phyloP scores from a whole-genome alignment of 2,329 filamentous ascomycete species.

The Stemphylium vesicarium region DNA sequence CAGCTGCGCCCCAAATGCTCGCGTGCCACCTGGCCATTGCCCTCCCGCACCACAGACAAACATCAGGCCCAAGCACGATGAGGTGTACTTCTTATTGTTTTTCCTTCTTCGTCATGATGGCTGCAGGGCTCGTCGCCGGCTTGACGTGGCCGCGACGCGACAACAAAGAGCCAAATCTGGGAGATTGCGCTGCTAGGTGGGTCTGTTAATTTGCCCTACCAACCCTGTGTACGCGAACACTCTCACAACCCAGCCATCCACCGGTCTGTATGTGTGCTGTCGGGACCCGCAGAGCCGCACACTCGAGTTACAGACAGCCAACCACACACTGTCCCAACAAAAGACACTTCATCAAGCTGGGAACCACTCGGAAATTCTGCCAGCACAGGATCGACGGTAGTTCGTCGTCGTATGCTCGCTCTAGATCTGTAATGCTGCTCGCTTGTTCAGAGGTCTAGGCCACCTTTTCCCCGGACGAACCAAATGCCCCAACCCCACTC shows the following conservation, averaged over 20 bases:
- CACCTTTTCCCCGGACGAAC: constrained; percentile 23
- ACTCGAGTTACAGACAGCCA: constrained; percentile 7
- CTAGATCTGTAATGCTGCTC: constrained; percentile 6
- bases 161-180: constrained; percentile 3
- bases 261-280: constrained; percentile 2
- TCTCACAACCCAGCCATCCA: neutral
- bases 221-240: constrained; percentile 2
- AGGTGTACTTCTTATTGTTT: constrained; percentile 5
- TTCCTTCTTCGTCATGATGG: constrained; percentile 6
- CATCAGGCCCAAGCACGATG: constrained; percentile 11
- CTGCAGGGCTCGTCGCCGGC: neutral
- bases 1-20: constrained; percentile 14
- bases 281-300: constrained; percentile 19
- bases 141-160: constrained; percentile 13
- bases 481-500: constrained; percentile 18
- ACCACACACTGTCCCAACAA: constrained; percentile 18
- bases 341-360: constrained; percentile 9
- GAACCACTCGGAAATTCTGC: constrained; percentile 11
- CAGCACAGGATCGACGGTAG: constrained; percentile 3
- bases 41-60: constrained; percentile 9
- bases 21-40: constrained; percentile 4
- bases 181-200: constrained; percentile 14
- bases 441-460: constrained; percentile 6
- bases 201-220: constrained; percentile 10
- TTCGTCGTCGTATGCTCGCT: constrained; percentile 19